Evolutionary conservation across 495 filamentous ascomycete species (phyloP).

Genomic region (Daldinia loculata): DNA sequence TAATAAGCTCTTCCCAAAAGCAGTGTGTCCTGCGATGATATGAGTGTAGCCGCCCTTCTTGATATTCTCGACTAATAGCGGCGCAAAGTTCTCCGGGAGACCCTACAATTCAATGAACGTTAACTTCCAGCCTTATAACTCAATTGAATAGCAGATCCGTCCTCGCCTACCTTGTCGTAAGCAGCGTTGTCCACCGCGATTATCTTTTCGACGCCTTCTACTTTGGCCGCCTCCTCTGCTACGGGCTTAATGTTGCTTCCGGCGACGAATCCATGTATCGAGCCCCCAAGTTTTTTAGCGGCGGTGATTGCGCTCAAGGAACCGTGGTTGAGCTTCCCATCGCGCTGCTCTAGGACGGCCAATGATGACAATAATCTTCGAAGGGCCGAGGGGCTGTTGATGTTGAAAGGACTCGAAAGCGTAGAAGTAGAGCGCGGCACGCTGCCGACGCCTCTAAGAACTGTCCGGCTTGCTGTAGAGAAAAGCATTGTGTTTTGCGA

Average conservation of each 20-base stretch:
- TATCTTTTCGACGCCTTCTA: conserved; percentile 89
- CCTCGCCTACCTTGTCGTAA: conserved; percentile 80
- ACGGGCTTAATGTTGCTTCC: conserved; percentile 81
- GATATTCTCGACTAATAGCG: conserved; percentile 91
- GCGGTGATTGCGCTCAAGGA: conserved; percentile 89
- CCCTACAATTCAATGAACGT: conserved; percentile 62
- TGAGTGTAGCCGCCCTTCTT: conserved; percentile 93
- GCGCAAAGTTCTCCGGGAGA: conserved; percentile 93
- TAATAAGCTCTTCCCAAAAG: conserved; percentile 95
- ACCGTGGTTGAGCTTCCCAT: conserved; percentile 82
- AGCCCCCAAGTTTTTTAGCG: conserved; percentile 83
- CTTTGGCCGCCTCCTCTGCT: conserved; percentile 87
- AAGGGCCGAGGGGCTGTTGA: conserved; percentile 55
- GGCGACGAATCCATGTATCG: conserved; percentile 86
- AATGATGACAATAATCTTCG: conserved; percentile 84
- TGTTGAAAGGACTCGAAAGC: conserved; percentile 35
- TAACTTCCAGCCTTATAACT: neutral
- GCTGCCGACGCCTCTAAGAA: conserved; percentile 37
- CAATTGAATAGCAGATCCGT: neutral
- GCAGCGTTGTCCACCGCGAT: conserved; percentile 85
- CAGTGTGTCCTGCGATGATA: conserved; percentile 87
- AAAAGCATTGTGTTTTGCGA: conserved; percentile 38
- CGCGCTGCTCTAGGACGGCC: conserved; percentile 90
- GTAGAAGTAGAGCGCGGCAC: conserved; percentile 37
- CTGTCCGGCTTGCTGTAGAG: conserved; percentile 36